These are phyloP conservation scores for Sextonia rubra DNA, from an alignment of 164 flowering plant genomes.

Conservation along the genomic window DNA sequence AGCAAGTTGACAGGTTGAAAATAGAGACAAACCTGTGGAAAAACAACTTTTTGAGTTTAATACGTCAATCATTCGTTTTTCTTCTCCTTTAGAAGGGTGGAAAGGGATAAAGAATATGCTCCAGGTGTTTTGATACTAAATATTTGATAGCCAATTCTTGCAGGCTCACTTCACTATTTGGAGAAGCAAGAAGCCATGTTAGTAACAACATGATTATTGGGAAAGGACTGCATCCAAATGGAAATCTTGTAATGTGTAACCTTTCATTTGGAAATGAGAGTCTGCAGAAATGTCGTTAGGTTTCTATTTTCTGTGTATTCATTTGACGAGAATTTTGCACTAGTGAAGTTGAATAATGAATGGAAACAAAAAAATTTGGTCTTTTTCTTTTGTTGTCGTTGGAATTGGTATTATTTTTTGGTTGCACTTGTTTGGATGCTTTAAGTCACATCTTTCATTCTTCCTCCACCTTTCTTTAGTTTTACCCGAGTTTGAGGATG, in stretches of 20 bases:
- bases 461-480: too few relatives aligned
- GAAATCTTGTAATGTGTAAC: background rate
- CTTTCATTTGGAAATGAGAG: background rate
- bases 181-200: background rate
- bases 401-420: too few relatives aligned
- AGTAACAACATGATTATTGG: background rate
- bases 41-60: constrained; percentile 1
- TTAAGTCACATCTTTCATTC: too few relatives aligned
- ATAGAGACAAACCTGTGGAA: constrained; percentile 15
- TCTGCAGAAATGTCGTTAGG: background rate
- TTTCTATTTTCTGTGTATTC: background rate
- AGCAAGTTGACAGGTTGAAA: constrained; percentile 38
- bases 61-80: background rate
- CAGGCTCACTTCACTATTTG: background rate
- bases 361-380: background rate
- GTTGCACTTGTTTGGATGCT: too few relatives aligned
- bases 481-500: too few relatives aligned
- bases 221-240: background rate
- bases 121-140: background rate
- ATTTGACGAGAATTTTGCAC: background rate
- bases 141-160: background rate
- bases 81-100: background rate
- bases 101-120: background rate
- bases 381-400: too few relatives aligned
- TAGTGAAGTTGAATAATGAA: background rate